Evolutionary conservation across 495 filamentous ascomycete species (phyloP), one percentile per base, ranked within the genome.

Genomic region (Chaetomium tenue): DNA sequence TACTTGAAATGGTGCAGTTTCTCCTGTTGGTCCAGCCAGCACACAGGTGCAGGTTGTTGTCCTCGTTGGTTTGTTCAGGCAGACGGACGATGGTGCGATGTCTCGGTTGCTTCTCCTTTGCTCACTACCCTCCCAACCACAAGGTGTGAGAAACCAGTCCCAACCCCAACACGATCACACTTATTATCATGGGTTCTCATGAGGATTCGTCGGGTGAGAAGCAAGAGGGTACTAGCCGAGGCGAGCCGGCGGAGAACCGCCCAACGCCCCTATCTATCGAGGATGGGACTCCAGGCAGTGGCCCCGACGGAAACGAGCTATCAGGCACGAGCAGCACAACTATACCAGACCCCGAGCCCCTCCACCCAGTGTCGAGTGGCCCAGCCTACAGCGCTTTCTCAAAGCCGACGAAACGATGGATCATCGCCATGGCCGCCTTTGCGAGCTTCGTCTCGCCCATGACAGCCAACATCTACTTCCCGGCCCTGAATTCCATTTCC

Each of bases 401-500:
- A 18, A 77, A 73, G 26, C 48, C 73, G 13, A 80, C 84, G 62
- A 88, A 84, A 76, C 66, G 79, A 64, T 84, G 84, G 76, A 83
- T 90, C 63, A 78, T 90, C n/a, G 77, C 78, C 65, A 86, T 93
- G 76, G 84, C 87, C 47, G 84, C 85, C 26, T 79, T 81, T 58
- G 84, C 84, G 13, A 82, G 84, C 44, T 88, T 91, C 67, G 84
- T 90, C 71, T 91, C 88, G 0, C 89, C 89, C 2, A 80, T 91
- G 57, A 90, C 87, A 0, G 88, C 88, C 22, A 91, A 89, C 68
- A 91, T 92, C 48, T 94, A 94, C 73, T 91, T 92, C 64, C 90
- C 89, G 5, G 87, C 88, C 2, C 77, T 93, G 60, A 84, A 83
- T 26, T 72, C 82, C 9, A 66, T 91, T 20, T 76, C 86, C 0